Evolutionary conservation across 2,329 filamentous ascomycete genomes (phyloP).

Genomic region (Herpotrichia juniperi): DNA sequence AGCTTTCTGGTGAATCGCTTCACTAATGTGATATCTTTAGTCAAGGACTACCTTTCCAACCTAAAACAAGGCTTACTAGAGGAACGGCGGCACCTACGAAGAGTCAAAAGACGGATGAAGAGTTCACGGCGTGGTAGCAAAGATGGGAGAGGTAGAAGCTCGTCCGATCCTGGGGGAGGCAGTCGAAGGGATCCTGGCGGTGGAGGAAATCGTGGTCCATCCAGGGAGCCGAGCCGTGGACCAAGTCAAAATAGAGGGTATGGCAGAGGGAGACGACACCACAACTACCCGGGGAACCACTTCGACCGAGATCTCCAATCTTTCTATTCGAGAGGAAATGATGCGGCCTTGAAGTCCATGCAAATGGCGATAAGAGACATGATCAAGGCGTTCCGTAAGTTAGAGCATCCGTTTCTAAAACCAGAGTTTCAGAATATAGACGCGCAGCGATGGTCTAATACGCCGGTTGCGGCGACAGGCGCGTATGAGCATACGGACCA

Average conservation of each 20-base stretch:
- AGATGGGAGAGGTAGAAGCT: constrained; percentile 3
- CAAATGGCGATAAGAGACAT: constrained; percentile 42
- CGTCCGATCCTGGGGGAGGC: constrained; percentile 7
- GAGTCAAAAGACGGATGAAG: constrained; percentile 25
- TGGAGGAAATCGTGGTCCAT: no score
- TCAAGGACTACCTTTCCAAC: constrained; percentile 48
- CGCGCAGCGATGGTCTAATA: constrained; percentile 18
- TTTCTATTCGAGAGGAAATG: constrained; percentile 33
- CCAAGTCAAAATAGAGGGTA: no score
- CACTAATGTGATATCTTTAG: no score
- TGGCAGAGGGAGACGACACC: constrained; percentile 6
- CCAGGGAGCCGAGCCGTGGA: no score
- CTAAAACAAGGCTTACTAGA: constrained; percentile 50
- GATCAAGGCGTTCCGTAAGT: constrained; percentile 41
- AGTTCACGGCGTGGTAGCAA: constrained; percentile 8
- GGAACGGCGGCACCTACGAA: constrained; percentile 44
- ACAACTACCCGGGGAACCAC: constrained; percentile 5
- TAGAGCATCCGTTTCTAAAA: constrained; percentile 49
- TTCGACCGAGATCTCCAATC: constrained; percentile 29
- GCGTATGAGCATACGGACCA: not conserved
- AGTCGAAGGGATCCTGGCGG: not conserved
- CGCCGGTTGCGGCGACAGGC: constrained; percentile 2
- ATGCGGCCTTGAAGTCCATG: constrained; percentile 44
- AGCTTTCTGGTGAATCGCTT: no score
- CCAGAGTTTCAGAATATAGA: constrained; percentile 30